A percentile compares a stretch with the other conserved stretches of the same genome.
Evolutionary conservation across 371 early-diverging fungal species (phyloP).

Genomic region (Mortierella sp.): DNA sequence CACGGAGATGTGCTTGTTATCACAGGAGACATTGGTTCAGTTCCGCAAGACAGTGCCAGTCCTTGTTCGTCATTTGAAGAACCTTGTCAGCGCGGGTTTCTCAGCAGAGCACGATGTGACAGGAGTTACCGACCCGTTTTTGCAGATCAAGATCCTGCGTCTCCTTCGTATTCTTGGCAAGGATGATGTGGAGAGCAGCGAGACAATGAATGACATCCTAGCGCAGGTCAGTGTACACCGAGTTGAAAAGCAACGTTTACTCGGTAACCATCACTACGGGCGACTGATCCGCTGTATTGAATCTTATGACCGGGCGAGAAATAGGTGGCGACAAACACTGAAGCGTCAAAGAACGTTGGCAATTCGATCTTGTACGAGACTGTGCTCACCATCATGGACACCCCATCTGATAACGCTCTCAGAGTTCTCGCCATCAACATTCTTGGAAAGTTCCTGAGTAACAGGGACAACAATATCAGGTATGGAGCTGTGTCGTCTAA

Average conservation of each 20-base stretch:
- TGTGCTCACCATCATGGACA: constrained; percentile 94
- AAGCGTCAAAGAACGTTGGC: constrained; percentile 95
- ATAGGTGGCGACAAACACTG: constrained; percentile 94
- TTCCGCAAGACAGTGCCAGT: constrained; percentile 79
- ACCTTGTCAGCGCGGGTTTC: constrained; percentile 86
- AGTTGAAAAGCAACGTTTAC: background rate
- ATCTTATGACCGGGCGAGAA: no score
- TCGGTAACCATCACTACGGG: no score
- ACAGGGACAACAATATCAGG: constrained; percentile 97
- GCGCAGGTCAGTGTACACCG: constrained; percentile 77
- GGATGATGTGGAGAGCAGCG: constrained; percentile 87
- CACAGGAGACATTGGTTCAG: constrained; percentile 72
- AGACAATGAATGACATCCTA: constrained; percentile 95
- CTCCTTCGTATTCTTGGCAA: constrained; percentile 90
- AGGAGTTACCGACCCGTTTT: constrained; percentile 96
- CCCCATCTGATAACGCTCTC: constrained; percentile 90
- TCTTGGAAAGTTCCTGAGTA: constrained; percentile 93
- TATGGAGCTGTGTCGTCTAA: constrained; percentile 51
- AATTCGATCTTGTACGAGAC: constrained; percentile 97
- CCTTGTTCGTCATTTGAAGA: constrained; percentile 89
- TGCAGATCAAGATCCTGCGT: constrained; percentile 94
- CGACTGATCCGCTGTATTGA: no score
- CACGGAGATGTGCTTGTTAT: constrained; percentile 86
- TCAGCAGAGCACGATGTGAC: constrained; percentile 97
- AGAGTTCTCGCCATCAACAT: constrained; percentile 97